Base-by-base conservation (phyloP, 495 filamentous ascomycete genomes). In the Penicillium manginii region DNA sequence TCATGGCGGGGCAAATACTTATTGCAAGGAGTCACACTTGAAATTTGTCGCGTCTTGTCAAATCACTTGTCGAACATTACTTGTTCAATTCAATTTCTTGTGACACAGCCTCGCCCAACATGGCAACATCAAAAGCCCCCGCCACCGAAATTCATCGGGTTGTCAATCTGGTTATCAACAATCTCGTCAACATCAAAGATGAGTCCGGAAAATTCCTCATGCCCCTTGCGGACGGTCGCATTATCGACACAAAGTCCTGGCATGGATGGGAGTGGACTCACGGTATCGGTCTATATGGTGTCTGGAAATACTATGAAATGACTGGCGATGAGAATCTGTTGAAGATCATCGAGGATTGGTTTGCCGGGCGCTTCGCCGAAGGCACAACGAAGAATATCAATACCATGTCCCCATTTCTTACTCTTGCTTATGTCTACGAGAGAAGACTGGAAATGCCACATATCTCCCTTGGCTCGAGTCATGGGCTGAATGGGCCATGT, bases 381-480 rank as follows among this genome's bases (percentile, higher is more conserved):
- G 88, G 85, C 26, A 90, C 87, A 0, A 89, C 87, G 2, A 91
- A 91, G 65, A 91, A 91, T 60, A 90, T 91, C 78, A 91, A 91
- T 74, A 91, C 88, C 1, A 90, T 91, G 88, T 81, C 84, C 9
- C 81, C 82, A 4, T 88, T 91, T 64, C 74, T 91, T 17, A 89
- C 88, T 0, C 80, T 91, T 0, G 88, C 88, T 0, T 85, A 83
- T 55, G 77, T 91, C 14, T 90, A 91, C 61, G 86, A 91, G 86
- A 91, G 67, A 83, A 84, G 59, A 87, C 84, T 0, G 67, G 79
- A 10, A 86, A 89, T 53, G 58, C 65, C 51, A 80, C 80, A 0
- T 91, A 88, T 54, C 70, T 88, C 3, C 83, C 85, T 1, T 90
- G 86, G 86, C 79, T 91, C 1, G 88, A 90, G 58, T 73, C 81